These are phyloP conservation scores for Colletotrichum shisoi DNA, from an alignment of 2,329 filamentous ascomycete species.

Conservation along the genomic window DNA sequence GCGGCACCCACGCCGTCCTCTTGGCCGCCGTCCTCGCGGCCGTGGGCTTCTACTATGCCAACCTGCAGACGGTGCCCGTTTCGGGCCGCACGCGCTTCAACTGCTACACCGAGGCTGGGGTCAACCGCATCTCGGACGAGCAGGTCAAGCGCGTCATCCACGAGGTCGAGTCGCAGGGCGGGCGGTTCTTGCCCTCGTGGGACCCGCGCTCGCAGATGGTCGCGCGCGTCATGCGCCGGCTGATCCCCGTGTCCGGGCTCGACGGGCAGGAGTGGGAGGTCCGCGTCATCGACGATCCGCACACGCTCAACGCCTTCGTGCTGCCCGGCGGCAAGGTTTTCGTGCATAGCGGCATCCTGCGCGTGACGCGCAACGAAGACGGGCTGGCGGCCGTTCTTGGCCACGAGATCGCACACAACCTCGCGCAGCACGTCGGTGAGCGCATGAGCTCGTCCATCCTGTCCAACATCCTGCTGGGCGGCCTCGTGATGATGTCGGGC, in stretches of 20 bases:
- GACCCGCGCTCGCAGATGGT: conserved; percentile 67
- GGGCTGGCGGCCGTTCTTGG: conserved; percentile 78
- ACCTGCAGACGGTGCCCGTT: conserved; percentile 76
- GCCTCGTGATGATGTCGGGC: conserved; percentile 58
- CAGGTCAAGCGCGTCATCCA: conserved; percentile 66
- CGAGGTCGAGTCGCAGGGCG: conserved; percentile 60
- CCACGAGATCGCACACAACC: conserved; percentile 81
- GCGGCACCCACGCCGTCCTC: conserved; percentile 53
- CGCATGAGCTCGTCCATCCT: conserved; percentile 63
- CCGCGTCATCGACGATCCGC: conserved; percentile 72
- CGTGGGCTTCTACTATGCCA: conserved; percentile 68
- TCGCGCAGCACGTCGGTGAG: conserved; percentile 74
- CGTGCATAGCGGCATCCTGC: conserved; percentile 76
- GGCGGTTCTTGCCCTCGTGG: conserved; percentile 64
- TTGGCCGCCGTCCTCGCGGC: conserved; percentile 55
- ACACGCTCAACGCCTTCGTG: conserved; percentile 76
- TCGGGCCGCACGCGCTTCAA: conserved; percentile 79
- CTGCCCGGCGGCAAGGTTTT: conserved; percentile 82
- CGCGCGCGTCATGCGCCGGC: conserved; percentile 67
- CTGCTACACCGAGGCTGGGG: conserved; percentile 64
- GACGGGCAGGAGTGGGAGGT: conserved; percentile 71
- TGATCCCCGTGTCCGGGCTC: conserved; percentile 74
- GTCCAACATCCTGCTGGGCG: conserved; percentile 60
- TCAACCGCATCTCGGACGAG: conserved; percentile 61
- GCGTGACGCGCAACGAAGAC: conserved; percentile 71